Evolutionary conservation across 2,329 filamentous ascomycete species (phyloP).

Genomic region (Fusarium sterilihyphosum): DNA sequence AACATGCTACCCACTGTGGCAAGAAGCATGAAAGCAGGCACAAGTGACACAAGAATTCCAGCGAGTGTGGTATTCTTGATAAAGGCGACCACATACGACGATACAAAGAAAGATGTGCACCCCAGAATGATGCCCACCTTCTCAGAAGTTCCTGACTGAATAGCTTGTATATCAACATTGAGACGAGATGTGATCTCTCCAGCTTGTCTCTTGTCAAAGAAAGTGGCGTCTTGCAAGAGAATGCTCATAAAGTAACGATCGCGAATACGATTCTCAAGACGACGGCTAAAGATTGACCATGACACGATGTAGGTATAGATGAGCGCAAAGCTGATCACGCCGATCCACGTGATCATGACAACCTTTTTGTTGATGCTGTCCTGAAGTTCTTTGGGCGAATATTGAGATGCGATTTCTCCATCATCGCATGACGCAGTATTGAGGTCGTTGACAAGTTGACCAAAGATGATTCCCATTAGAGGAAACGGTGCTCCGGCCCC

Average conservation of each 20-base stretch:
- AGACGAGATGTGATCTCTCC: conserved; percentile 72
- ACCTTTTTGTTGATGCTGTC: conserved; percentile 65
- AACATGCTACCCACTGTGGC: conserved; percentile 64
- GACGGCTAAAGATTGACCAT: conserved; percentile 72
- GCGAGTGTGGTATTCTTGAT: conserved; percentile 70
- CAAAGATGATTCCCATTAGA: conserved; percentile 71
- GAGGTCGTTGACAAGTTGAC: conserved; percentile 69
- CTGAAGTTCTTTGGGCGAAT: conserved; percentile 49
- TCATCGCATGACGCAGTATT: conserved; percentile 64
- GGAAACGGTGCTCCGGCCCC: conserved; percentile 71
- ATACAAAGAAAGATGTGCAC: conserved; percentile 72
- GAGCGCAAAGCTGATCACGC: conserved; percentile 68
- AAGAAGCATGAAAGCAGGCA: conserved; percentile 71
- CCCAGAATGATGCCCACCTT: conserved; percentile 74
- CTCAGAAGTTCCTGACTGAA: conserved; percentile 75
- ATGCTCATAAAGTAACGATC: conserved; percentile 68
- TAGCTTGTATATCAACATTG: conserved; percentile 71
- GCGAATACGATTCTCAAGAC: conserved; percentile 70
- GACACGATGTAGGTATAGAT: conserved; percentile 73
- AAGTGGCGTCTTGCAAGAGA: conserved; percentile 69
- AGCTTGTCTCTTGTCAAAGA: conserved; percentile 70
- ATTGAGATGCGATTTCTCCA: conserved; percentile 35
- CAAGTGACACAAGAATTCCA: conserved; percentile 69
- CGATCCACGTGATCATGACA: conserved; percentile 69
- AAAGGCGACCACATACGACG: conserved; percentile 74